Percentiles rank a stretch among this genome's conserved stretches.
Evolutionary conservation across 202 grass and related monocot species (phyloP).

Genomic region (Brachypodium distachyon): DNA sequence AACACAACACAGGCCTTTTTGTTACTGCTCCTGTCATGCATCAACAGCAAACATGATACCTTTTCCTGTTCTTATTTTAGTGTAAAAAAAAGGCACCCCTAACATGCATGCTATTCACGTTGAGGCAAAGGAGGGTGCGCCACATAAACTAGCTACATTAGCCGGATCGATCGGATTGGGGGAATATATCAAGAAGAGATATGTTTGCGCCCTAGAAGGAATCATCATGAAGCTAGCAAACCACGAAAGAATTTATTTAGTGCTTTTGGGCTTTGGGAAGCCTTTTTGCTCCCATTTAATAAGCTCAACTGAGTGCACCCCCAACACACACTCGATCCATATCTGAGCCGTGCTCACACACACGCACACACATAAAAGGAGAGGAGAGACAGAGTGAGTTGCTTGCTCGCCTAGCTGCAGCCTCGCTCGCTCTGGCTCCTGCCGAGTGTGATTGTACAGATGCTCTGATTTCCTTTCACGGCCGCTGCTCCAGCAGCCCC

Average conservation of each 20-base stretch:
- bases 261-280: background rate
- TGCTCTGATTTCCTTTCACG: constrained; percentile 8
- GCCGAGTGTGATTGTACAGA: background rate
- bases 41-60: background rate
- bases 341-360: background rate
- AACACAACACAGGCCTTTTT: background rate
- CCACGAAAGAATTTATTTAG: background rate
- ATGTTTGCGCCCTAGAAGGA: constrained; percentile 8
- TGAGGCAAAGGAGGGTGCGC: background rate
- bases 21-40: background rate
- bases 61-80: no score
- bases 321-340: background rate
- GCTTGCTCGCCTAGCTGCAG: constrained; percentile 4
- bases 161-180: background rate
- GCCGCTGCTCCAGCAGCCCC: background rate
- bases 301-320: background rate
- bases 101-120: no score
- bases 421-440: background rate
- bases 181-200: constrained; percentile 11
- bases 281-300: constrained; percentile 20
- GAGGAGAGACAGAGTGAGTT: background rate
- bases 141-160: background rate
- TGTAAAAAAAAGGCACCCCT: no score
- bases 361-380: background rate
- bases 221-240: background rate